phyloP scores from a whole-genome alignment of 345 rosid genomes.

The Pseudoturritis turrita region DNA sequence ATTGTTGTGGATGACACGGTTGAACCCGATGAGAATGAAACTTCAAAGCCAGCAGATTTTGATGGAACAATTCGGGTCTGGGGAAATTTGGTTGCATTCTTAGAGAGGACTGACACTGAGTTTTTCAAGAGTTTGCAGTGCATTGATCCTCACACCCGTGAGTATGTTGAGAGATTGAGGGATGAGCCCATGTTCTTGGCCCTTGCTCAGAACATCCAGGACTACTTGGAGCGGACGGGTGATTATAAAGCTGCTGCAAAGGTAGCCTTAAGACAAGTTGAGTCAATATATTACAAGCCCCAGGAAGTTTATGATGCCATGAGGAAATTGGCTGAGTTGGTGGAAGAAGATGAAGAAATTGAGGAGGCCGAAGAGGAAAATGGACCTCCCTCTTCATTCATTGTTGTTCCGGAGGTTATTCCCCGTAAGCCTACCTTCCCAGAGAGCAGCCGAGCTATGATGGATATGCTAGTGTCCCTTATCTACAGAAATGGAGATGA shows the following conservation, averaged over 20 bases:
- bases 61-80: conserved; percentile 68
- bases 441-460: conserved; percentile 77
- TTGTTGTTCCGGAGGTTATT: conserved; percentile 70
- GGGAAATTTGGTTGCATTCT: conserved; percentile 89
- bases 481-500: conserved; percentile 93
- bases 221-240: conserved; percentile 59
- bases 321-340: conserved; percentile 79
- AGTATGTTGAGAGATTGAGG: conserved; percentile 77
- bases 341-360: conserved; percentile 43
- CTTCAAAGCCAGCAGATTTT: conserved; percentile 64
- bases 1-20: conserved; percentile 69
- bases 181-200: conserved; percentile 84
- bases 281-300: conserved; percentile 85
- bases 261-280: conserved; percentile 77
- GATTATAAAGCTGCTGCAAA: conserved; percentile 79
- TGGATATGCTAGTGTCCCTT: conserved; percentile 82
- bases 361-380: conserved; percentile 58
- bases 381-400: conserved; percentile 59
- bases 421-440: conserved; percentile 86
- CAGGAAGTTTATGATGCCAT: conserved; percentile 94
- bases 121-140: conserved; percentile 95
- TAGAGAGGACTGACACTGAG: conserved; percentile 81
- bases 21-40: conserved; percentile 90
- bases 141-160: conserved; percentile 94
- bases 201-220: conserved; percentile 91